These are phyloP conservation scores for Tulasnella sp. DNA, from an alignment of 768 basidiomycete species.

Conservation along the genomic window DNA sequence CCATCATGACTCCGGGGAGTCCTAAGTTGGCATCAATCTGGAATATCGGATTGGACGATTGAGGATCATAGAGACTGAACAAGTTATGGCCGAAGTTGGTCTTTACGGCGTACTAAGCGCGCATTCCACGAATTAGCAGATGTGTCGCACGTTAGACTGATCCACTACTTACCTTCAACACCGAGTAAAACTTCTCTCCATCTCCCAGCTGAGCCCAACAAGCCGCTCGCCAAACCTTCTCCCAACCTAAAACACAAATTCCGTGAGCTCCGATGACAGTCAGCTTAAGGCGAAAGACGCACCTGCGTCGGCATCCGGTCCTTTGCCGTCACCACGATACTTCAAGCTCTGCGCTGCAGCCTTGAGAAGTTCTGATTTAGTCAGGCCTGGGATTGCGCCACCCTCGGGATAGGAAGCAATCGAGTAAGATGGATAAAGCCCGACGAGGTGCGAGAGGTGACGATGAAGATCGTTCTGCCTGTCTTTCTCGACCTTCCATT, in stretches of 20 bases:
- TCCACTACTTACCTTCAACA: conserved; percentile 40
- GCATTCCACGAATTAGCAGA: too few relatives aligned
- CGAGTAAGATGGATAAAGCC: conserved; percentile 67
- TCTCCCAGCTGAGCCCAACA: conserved; percentile 61
- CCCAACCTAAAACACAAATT: conserved; percentile 39
- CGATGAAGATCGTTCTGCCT: conserved; percentile 53
- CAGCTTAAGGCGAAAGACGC: background rate
- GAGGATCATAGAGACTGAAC: conserved; percentile 49
- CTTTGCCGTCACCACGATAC: conserved; percentile 61
- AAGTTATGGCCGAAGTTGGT: conserved; percentile 54
- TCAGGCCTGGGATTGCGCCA: conserved; percentile 27
- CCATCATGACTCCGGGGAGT: conserved; percentile 54
- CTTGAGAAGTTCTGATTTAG: conserved; percentile 41
- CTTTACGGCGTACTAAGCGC: conserved; percentile 53
- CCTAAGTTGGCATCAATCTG: conserved; percentile 73
- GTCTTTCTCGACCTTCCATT: conserved; percentile 72
- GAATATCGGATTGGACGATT: conserved; percentile 43
- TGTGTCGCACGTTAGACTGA: too few relatives aligned
- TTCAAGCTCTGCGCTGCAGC: conserved; percentile 49
- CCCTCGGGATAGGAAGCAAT: conserved; percentile 23
- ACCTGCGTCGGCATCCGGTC: conserved; percentile 54
- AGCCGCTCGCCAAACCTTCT: conserved; percentile 68
- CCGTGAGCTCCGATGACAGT: background rate
- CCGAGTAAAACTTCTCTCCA: conserved; percentile 45
- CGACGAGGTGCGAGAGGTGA: conserved; percentile 55